Base-by-base conservation (phyloP, 768 basidiomycete species). In the Roridomyces roridus region DNA sequence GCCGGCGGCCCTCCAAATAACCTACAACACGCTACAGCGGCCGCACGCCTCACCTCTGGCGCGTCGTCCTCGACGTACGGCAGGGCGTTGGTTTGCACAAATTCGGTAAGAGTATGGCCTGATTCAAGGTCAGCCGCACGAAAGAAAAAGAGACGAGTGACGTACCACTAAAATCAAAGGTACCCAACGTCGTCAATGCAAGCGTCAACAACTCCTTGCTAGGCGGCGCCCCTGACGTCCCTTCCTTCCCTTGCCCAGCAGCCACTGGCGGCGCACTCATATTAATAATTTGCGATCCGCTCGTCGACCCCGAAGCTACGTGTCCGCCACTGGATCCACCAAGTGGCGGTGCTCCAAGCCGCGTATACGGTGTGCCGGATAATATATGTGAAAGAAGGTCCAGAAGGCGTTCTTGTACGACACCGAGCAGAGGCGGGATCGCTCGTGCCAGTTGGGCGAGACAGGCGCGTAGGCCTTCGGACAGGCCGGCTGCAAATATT, bases 91-190 rank as follows among this genome's bases (percentile, higher is more conserved):
- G 80, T 87, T 35, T 95, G 91, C 26, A 98, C 93, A 70, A 98
- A 97, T 70, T 98, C 97, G 71, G 96, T 96, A 53, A 99, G 78
- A 10, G 92, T 84, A 61, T 99, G 96, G 24, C 96, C 96, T 91
- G 52, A 29, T 17, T 39, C 4, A 26, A 34, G 51, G 40, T 42
- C n/a, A 47, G 21, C 6, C 9, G 31, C 46, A 26, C 46, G 15
- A 18, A 47, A 15, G 14, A 57, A 24, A 51, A 18, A 23, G 6
- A 20, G 7, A 53, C 34, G 23, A 12, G 52, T 17, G 12, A 56
- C 69, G 70, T 72, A 90, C 96, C 96, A 52, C 85, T 93, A 72
- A 98, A 98, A 72, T 99, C 96, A 69, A 99, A 99, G 8, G 85
- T 83, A 40, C 94, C 94, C 12, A 99, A 79, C 1, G 94, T 95